Evolutionary conservation across 345 rosid species (phyloP), one percentile per base, ranked within the genome.

Genomic region (Euphorbia tirucalli): DNA sequence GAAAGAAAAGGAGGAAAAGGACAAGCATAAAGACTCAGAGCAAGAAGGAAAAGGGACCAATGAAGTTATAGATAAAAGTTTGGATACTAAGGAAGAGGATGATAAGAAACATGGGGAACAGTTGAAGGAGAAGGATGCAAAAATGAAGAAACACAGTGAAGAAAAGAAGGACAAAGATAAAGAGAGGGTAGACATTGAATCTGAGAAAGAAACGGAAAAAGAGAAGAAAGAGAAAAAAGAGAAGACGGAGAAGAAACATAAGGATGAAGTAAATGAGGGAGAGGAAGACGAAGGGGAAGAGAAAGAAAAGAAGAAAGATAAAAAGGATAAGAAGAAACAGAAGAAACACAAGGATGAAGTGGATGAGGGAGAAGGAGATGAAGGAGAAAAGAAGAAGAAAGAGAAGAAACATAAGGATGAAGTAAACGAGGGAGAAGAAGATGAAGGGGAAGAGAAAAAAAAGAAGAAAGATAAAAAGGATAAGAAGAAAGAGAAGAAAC

Each of bases 1-100:
- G 43, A 31, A 73, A 54, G 22, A 66, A 16, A 70, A 76, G 64
- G 43, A 21, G n/a, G 46, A 37, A 44, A 72, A 71, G 44, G 32
- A 68, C 39, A 30, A 61, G 35, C 30, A 70, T 41, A 25, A 25
- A 16, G 69, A 73, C 49, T 52, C 39, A n/a, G 68, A 39, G 64
- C 46, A 68, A 22, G 77, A 65, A 24, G 65, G 57, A 18, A 70
- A 49, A 8, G 67, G 22, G 57, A 46, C 56, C 4, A 21, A 4
- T 41, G 58, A 46, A 28, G 11, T 32, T 25, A 60, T 61, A 46
- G 60, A n/a, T 9, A 60, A n/a, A 13, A 44, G 41, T 35, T 69
- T 39, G 58, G n/a, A 43, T 39, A 5, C 11, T 19, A 64, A 55
- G 64, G 65, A 64, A 18, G 48, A 22, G 31, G 48, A 48, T 0